Base-by-base conservation (phyloP, 441 rosid species). In the Biscutella laevigata region DNA sequence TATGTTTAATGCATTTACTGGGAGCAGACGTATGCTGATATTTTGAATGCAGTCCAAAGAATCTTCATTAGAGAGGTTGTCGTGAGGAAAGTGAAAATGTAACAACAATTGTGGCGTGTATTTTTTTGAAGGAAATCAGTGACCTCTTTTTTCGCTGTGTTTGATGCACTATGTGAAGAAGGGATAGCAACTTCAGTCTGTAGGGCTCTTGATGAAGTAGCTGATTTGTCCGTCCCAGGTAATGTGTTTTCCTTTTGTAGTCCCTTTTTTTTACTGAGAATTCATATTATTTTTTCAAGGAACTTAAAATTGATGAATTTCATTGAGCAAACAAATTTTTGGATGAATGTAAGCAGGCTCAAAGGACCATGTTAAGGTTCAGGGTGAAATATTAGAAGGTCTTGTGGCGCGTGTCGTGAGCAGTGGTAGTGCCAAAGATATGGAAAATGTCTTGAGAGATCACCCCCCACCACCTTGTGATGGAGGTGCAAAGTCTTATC, bases 361-460 rank as follows among this genome's bases (percentile, higher is more conserved):
- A 22, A 83, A 75, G 57, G 91, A 88, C 69, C 98, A 92, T 73
- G 68, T 70, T 61, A 57, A 74, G 69, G 86, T 76, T 40, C 98
- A 92, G 60, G 98, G 98, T 62, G 97, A 92, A 76, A 86, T 92
- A 55, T 64, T 88, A 48, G 98, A 92, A 79, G 98, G 98, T 54
- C 89, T 92, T 17, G 96, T 92, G 66, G 98, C 96, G 43, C 98
- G 96, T 55, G 67, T 88, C 37, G 92, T 88, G 29, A 74, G 86
- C 68, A 80, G 70, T 67, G 83, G 78, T 61, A 88, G 96, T 60
- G 68, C 76, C 70, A 79, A 73, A 64, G 87, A 82, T 47, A 79
- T 92, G 79, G 84, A 84, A 64, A 74, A 77, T 44, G 80, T 88
- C 55, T 75, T 88, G 70, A 78, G 49, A 66, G 82, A 85, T 64